Evolutionary conservation across 2,329 filamentous ascomycete species (phyloP), one percentile per base, ranked within the genome.

Genomic region (Phoma sp.): DNA sequence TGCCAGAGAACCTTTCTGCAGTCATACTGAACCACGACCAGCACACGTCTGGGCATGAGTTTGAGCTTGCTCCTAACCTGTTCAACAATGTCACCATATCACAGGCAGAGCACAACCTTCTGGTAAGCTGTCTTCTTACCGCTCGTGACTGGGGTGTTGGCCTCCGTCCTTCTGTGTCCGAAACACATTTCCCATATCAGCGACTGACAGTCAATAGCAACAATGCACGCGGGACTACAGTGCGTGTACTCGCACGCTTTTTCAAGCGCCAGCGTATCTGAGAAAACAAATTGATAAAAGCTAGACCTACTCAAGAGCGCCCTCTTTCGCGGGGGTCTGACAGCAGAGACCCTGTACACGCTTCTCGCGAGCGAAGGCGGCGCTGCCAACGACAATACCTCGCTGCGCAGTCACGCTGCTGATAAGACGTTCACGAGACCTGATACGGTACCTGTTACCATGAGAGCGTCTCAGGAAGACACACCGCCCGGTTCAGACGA

Each of bases 91-190:
- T 89, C 41, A 82, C 79, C 52, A 82, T 91, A 50, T 77, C 83
- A 33, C 85, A 81, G 66, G 71, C 75, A 44, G 86, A 92, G 67
- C 85, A 91, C 74, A 81, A 87, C 44, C 73, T 72, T 43, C 78
- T 92, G 57, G 79, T 86, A 62, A 72, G 81, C 60, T 64, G n/a
- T 31, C n/a, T 46, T 40, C 48, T 32, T 2, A 7, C 4, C 2
- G 15, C 10, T 22, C 4, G 13, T 29, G 2, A 5, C 25, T 29
- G 2, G 12, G 5, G 15, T 21, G 2, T 29, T 29, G 7, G 7
- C 4, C 10, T 12, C 39, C 2, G 25, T 24, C 22, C 25, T 37
- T n/a, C 27, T n/a, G 13, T n/a, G 4, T 35, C 15, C 29, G 24
- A 31, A 13, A 22, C 22, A 31, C 36, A 17, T 27, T n/a, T 31